phyloP scores from a whole-genome alignment of 176 grass and related monocot genomes.

The Ensete ventricosum region DNA sequence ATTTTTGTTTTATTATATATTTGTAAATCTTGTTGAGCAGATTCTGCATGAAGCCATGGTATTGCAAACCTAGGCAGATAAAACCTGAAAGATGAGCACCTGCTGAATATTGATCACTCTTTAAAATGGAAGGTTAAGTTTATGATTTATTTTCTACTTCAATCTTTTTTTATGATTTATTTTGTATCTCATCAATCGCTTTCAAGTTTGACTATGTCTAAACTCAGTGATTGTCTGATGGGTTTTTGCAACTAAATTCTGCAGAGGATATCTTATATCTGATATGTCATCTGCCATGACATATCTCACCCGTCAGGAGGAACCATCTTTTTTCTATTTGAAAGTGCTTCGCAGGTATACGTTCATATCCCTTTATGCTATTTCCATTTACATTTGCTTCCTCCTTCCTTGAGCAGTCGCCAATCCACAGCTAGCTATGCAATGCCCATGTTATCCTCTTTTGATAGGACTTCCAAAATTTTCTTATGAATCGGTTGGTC shows the following conservation, averaged over 20 bases:
- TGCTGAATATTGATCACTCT: background rate
- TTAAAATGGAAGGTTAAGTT: background rate
- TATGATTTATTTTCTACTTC: background rate
- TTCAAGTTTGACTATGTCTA: background rate
- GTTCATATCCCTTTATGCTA: background rate
- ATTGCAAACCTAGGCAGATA: no score
- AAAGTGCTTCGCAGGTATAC: conserved; percentile 60
- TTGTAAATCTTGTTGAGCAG: no score
- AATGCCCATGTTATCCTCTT: background rate
- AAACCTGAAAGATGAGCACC: no score
- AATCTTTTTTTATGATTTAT: background rate
- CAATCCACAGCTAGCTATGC: background rate
- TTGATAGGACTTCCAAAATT: background rate
- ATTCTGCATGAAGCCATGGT: no score
- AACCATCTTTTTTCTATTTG: conserved; percentile 63
- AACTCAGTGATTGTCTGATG: background rate
- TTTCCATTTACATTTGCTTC: background rate
- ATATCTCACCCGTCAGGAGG: conserved; percentile 24
- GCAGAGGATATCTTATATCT: conserved; percentile 39
- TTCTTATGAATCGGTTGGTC: no score
- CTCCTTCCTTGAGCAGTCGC: no score
- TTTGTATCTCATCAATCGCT: background rate
- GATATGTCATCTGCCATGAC: conserved; percentile 14
- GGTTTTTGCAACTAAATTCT: background rate
- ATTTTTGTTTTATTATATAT: no score